Evolutionary conservation across 805 yeast species (phyloP).

Genomic region (Kodamaea kaohsiungensis): DNA sequence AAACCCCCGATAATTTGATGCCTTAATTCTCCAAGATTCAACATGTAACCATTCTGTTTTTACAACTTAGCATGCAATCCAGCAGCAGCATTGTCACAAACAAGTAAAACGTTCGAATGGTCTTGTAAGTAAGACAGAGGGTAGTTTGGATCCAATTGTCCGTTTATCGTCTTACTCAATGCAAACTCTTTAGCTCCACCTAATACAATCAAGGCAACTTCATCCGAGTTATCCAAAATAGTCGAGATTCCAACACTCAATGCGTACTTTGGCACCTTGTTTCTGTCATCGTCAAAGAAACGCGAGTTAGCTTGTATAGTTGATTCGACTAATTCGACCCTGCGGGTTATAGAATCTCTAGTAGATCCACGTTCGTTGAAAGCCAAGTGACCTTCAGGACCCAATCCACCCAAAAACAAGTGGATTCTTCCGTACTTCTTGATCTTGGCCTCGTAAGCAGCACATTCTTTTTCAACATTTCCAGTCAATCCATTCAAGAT

Average conservation of each 20-base stretch:
- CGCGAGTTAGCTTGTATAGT: conserved; percentile 56
- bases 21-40: no score
- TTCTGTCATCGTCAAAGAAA: conserved; percentile 47
- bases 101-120: conserved; percentile 45
- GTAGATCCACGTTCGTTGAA: conserved; percentile 58
- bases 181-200: conserved; percentile 50
- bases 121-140: conserved; percentile 54
- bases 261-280: conserved; percentile 53
- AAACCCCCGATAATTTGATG: background rate
- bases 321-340: conserved; percentile 46
- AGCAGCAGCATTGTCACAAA: conserved; percentile 51
- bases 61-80: conserved; percentile 37
- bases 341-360: conserved; percentile 46
- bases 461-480: conserved; percentile 49
- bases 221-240: conserved; percentile 54
- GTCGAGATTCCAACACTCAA: conserved; percentile 60
- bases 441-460: conserved; percentile 49
- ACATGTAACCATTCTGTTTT: no score
- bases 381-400: conserved; percentile 63
- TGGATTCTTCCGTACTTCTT: conserved; percentile 50
- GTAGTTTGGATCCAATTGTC: conserved; percentile 33
- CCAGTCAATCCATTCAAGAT: conserved; percentile 54
- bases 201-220: conserved; percentile 51
- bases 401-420: conserved; percentile 58
- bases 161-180: conserved; percentile 45